phyloP scores from a whole-genome alignment of 2,329 filamentous ascomycete species.

The Venturia oleaginea region DNA sequence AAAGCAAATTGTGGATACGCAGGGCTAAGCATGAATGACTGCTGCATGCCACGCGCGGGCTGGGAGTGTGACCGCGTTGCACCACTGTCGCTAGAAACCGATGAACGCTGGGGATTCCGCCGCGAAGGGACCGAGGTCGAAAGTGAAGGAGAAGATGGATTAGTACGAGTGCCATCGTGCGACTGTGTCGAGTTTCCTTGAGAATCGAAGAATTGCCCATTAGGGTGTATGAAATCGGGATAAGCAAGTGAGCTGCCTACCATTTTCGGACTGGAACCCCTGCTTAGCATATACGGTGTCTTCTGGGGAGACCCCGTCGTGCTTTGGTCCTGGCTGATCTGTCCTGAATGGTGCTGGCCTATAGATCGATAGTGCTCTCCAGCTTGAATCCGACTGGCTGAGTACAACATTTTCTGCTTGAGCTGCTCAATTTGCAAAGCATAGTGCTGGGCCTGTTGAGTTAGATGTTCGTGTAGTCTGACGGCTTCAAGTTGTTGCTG shows the following conservation, averaged over 20 bases:
- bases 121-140: constrained; percentile 34
- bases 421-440: constrained; percentile 13
- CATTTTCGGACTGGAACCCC: constrained; percentile 25
- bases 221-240: constrained; percentile 14
- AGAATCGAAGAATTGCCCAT: constrained; percentile 19
- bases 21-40: constrained; percentile 28
- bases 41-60: constrained; percentile 35
- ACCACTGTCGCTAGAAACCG: constrained; percentile 34
- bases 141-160: constrained; percentile 41
- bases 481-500: constrained; percentile 1
- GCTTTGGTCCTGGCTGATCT: constrained; percentile 21
- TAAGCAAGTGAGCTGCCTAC: constrained; percentile 21
- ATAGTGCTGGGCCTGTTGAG: constrained; percentile 12
- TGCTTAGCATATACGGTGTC: constrained; percentile 24
- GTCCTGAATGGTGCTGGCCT: constrained; percentile 17
- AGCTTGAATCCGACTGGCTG: constrained; percentile 21
- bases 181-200: constrained; percentile 29
- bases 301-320: constrained; percentile 34
- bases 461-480: constrained; percentile 8
- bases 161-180: constrained; percentile 37
- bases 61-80: constrained; percentile 42
- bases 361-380: constrained; percentile 33
- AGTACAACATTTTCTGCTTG: constrained; percentile 1
- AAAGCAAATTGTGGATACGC: constrained; percentile 27
- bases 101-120: constrained; percentile 33